Percentiles rank a stretch among this genome's conserved stretches.
Evolutionary conservation across 345 rosid genomes (phyloP).

Genomic region (Brassica rapa): DNA sequence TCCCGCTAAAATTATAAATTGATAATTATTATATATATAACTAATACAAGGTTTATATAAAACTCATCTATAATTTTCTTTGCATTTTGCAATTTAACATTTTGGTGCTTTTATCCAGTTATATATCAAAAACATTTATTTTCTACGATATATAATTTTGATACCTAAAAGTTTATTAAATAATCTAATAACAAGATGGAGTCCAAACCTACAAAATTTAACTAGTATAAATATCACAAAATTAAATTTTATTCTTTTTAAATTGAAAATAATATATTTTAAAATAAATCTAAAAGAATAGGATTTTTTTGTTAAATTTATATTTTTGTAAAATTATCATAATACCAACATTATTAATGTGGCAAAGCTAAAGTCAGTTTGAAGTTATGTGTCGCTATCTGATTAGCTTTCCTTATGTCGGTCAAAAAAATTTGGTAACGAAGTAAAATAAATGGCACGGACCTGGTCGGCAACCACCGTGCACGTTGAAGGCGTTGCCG

Average conservation of each 20-base stretch:
- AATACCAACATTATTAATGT: neutral
- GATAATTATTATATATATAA: too few relatives aligned
- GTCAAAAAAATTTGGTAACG: neutral
- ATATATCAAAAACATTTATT: too few relatives aligned
- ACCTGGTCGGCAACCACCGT: slow-evolving; percentile 14
- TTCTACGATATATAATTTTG: neutral
- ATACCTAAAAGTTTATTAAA: neutral
- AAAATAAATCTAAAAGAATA: neutral
- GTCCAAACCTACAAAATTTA: too few relatives aligned
- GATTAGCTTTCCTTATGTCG: neutral
- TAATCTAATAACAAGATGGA: neutral
- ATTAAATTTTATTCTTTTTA: neutral
- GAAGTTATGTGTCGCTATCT: neutral
- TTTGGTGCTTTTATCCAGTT: too few relatives aligned
- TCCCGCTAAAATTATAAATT: too few relatives aligned
- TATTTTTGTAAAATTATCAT: neutral
- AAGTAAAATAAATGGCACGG: neutral
- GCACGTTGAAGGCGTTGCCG: slow-evolving; percentile 9
- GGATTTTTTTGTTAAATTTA: neutral
- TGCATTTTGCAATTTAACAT: neutral
- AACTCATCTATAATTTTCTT: neutral
- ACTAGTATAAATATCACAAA: neutral
- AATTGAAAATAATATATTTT: too few relatives aligned
- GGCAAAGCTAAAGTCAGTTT: neutral
- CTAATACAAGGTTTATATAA: too few relatives aligned